Conservation (phyloP, 768 basidiomycete genomes). For the Tricholoma sp. region DNA sequence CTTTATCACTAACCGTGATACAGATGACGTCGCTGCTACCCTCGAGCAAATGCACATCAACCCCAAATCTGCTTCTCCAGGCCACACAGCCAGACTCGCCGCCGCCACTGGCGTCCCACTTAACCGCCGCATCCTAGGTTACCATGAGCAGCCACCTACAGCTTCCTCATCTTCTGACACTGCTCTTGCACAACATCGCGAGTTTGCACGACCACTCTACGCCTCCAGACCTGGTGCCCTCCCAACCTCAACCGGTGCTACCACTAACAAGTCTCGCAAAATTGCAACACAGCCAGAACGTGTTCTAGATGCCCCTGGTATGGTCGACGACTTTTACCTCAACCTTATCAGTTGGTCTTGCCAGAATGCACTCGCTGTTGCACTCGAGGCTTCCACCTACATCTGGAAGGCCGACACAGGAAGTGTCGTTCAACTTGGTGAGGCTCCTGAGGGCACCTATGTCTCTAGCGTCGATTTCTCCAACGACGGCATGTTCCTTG, state of each 20-base stretch:
- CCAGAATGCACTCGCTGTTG: slow-evolving; percentile 85
- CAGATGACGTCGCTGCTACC: slow-evolving; percentile 54
- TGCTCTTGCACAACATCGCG: slow-evolving; percentile 71
- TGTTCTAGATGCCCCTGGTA: slow-evolving; percentile 93
- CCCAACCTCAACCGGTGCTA: slow-evolving; percentile 56
- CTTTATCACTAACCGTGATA: slow-evolving; percentile 62
- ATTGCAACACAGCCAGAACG: slow-evolving; percentile 86
- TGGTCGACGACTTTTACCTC: slow-evolving; percentile 95
- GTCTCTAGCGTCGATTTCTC: slow-evolving; percentile 78
- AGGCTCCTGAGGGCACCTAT: slow-evolving; percentile 71
- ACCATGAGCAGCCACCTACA: slow-evolving; percentile 80
- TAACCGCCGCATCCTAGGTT: slow-evolving; percentile 81
- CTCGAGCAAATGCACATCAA: slow-evolving; percentile 62
- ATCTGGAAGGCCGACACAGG: slow-evolving; percentile 94
- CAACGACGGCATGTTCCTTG: slow-evolving; percentile 76
- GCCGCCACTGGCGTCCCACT: slow-evolving; percentile 72
- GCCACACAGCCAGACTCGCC: slow-evolving; percentile 74
- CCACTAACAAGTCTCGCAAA: slow-evolving; percentile 69
- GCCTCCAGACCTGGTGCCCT: slow-evolving; percentile 59
- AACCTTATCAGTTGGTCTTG: slow-evolving; percentile 90
- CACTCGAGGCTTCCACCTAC: slow-evolving; percentile 81
- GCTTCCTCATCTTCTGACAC: slow-evolving; percentile 66
- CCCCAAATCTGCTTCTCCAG: slow-evolving; percentile 57
- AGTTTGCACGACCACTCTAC: slow-evolving; percentile 72
- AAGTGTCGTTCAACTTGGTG: slow-evolving; percentile 69